These are phyloP conservation scores for Thelonectria rubi DNA, from an alignment of 2,329 filamentous ascomycete species.

Conservation along the genomic window DNA sequence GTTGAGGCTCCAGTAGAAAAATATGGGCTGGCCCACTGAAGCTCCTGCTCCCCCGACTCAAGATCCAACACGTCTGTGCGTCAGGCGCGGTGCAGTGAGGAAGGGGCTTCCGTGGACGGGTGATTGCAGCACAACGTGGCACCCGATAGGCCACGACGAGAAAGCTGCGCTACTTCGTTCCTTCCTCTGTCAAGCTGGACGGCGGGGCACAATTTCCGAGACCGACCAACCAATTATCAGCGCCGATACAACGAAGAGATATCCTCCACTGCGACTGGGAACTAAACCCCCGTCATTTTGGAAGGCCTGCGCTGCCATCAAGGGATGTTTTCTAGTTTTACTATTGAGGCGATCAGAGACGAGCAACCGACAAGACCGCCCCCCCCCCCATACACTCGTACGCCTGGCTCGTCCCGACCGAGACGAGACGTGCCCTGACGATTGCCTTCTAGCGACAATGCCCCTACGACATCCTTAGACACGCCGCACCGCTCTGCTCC, in stretches of 20 bases:
- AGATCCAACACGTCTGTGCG: slow-evolving; percentile 20
- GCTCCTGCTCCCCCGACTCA: slow-evolving; percentile 1
- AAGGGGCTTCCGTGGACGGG: not conserved
- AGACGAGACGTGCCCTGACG: slow-evolving; percentile 18
- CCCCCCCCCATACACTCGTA: not conserved
- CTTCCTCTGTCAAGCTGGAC: not conserved
- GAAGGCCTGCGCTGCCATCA: slow-evolving; percentile 35
- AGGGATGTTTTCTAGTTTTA: slow-evolving; percentile 33
- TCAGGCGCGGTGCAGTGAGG: slow-evolving; percentile 9
- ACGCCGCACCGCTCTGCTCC: slow-evolving; percentile 33
- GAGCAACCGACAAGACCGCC: slow-evolving; percentile 20
- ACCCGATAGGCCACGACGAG: slow-evolving; percentile 9
- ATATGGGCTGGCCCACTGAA: slow-evolving; percentile 24
- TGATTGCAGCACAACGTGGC: slow-evolving; percentile 8
- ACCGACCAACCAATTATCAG: slow-evolving; percentile 40
- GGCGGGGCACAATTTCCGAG: slow-evolving; percentile 49
- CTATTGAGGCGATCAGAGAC: slow-evolving; percentile 26
- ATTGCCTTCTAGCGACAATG: slow-evolving; percentile 40
- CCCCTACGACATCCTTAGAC: slow-evolving; percentile 39
- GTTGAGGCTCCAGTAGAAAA: slow-evolving; percentile 11
- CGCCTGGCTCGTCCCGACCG: slow-evolving; percentile 16
- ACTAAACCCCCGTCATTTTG: slow-evolving; percentile 24
- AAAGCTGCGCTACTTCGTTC: not conserved
- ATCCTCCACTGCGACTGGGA: slow-evolving; percentile 8
- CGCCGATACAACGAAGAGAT: not conserved